Conservation (phyloP, 2,329 filamentous ascomycete genomes). For the Seiridium cupressi region DNA sequence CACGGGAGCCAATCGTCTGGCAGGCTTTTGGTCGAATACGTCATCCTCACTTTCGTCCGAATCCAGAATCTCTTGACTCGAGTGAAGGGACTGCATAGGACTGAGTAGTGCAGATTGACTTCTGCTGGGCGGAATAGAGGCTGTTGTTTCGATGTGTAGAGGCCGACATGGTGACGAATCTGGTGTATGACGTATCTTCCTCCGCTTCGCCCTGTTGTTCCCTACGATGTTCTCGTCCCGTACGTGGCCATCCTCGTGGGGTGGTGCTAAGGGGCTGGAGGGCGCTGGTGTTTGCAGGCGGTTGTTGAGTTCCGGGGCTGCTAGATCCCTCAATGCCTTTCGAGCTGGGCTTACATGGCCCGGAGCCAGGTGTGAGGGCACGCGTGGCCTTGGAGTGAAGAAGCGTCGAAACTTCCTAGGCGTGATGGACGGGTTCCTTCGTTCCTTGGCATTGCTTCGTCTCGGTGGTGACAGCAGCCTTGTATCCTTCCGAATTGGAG, state of each 20-base stretch:
- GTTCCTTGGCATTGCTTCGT: constrained; percentile 37
- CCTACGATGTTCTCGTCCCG: constrained; percentile 19
- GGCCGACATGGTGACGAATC: constrained; percentile 34
- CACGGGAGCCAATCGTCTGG: constrained; percentile 28
- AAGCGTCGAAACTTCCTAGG: constrained; percentile 53
- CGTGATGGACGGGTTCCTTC: constrained; percentile 50
- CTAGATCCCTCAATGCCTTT: constrained; percentile 39
- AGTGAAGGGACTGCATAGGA: constrained; percentile 33
- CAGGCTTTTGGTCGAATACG: constrained; percentile 14
- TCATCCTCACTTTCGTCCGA: constrained; percentile 31
- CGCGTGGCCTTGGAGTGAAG: constrained; percentile 48
- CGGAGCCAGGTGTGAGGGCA: constrained; percentile 27
- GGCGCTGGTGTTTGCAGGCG: constrained; percentile 35
- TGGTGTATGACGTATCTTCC: constrained; percentile 37
- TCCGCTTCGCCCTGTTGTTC: constrained; percentile 30
- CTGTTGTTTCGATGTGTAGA: constrained; percentile 13
- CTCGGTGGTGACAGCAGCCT: constrained; percentile 23
- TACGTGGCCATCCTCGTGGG: constrained; percentile 23
- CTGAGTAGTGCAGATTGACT: constrained; percentile 29
- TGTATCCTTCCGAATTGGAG: constrained; percentile 12
- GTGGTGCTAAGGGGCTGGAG: constrained; percentile 36
- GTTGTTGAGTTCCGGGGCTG: constrained; percentile 39
- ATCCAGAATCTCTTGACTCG: constrained; percentile 27
- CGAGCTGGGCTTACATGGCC: constrained; percentile 31
- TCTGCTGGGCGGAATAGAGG: constrained; percentile 7